Base-by-base conservation (phyloP, 2,329 filamentous ascomycete species). In the Aspergillus neotritici region DNA sequence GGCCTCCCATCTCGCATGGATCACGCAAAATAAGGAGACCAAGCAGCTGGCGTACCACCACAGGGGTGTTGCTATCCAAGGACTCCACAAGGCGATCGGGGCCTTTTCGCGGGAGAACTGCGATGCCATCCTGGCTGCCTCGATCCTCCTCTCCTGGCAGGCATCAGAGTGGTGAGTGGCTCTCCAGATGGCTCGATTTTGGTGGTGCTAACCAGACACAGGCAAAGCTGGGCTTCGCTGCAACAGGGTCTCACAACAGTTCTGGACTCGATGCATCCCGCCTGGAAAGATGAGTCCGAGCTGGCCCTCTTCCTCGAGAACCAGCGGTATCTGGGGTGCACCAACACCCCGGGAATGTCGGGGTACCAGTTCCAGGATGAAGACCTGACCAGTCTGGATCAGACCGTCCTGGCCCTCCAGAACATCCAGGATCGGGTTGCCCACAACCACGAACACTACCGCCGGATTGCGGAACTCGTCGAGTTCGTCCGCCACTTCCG, bases 91-190 rank as follows among this genome's bases (percentile, higher is more conserved):
- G 60, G 88, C 89, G 21, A 90, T 97, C 54, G 81, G 83, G 34
- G 77, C 78, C 14, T 96, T 97, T 67, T 94, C 86, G 2, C 82
- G 82, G 56, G 82, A 85, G 40, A 94, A 89, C 48, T 91, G 88
- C 2, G 91, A 98, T 68, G 89, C 90, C 34, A 84, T 96, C 49
- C 77, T 98, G 42, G 91, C 90, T 17, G 87, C 90, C 28, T 96
- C 91, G 17, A 81, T 96, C 34, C 79, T 97, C 37, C 77, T 98
- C 38, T 94, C 90, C 31, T 97, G 93, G 90, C 91, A 97, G 71
- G 87, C 88, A 43, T 93, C 84, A 47, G 91, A 97, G 72, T 97
- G 90, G 91, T 94, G 77, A 75, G 83, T 72, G 32, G 57, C 54
- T 43, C 54, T 50, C n/a, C 10, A 55, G 34, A 60, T 58, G 57